Conservation (phyloP, 441 rosid genomes). For the Eutrema salsugineum region DNA sequence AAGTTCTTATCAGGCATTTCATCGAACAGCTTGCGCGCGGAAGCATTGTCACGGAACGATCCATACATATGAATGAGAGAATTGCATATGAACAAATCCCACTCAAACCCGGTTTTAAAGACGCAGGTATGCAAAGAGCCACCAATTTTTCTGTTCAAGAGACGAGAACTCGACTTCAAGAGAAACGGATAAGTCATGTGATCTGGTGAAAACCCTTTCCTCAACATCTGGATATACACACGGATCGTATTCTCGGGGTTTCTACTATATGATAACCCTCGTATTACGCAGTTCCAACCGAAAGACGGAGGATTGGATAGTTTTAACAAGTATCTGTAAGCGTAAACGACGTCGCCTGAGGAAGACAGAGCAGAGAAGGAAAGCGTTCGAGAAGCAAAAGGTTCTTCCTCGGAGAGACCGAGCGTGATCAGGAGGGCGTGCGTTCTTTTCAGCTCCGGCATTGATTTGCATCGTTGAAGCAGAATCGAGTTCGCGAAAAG, state of each 20-base stretch:
- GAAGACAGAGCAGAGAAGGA: conserved; percentile 54
- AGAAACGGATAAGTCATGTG: conserved; percentile 74
- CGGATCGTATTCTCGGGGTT: conserved; percentile 48
- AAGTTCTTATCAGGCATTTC: conserved; percentile 49
- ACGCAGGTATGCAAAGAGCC: conserved; percentile 43
- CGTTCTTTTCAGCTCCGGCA: conserved; percentile 44
- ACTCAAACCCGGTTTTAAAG: conserved; percentile 44
- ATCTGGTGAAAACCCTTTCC: conserved; percentile 47
- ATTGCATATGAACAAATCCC: conserved; percentile 57
- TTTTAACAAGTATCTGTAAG: conserved; percentile 39
- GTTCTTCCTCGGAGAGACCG: conserved; percentile 49
- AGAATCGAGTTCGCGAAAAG: conserved; percentile 28
- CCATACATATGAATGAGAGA: conserved; percentile 70
- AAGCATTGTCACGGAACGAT: conserved; percentile 42
- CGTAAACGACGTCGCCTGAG: conserved; percentile 43
- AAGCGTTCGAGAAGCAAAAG: conserved; percentile 41
- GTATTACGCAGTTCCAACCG: conserved; percentile 56
- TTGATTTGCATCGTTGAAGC: conserved; percentile 52
- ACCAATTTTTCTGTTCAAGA: conserved; percentile 40
- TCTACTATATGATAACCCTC: conserved; percentile 57
- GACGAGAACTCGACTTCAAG: conserved; percentile 55
- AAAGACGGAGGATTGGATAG: conserved; percentile 40
- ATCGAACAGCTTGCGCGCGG: conserved; percentile 59
- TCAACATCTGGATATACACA: conserved; percentile 50
- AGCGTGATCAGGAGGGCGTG: conserved; percentile 52